Percentiles rank a stretch among this genome's conserved stretches.
phyloP scores from a whole-genome alignment of 345 rosid genomes.

The Aquilaria malaccensis region DNA sequence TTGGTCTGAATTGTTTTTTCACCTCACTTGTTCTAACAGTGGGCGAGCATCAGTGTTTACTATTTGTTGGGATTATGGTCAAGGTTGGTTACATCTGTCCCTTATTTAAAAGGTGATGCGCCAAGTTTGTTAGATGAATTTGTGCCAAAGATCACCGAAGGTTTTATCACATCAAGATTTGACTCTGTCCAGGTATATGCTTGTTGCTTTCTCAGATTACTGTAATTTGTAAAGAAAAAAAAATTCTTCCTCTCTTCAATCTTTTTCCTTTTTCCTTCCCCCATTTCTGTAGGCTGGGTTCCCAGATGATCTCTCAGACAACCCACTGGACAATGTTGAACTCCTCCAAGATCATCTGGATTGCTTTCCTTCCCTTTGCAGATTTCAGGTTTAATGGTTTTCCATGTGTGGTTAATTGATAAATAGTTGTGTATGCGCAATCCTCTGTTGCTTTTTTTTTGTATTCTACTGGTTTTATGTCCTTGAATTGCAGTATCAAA shows the following conservation, averaged over 20 bases:
- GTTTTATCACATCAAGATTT: slow-evolving; percentile 90
- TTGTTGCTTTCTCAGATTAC: slow-evolving; percentile 8
- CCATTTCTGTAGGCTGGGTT: slow-evolving; percentile 54
- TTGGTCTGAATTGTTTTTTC: slow-evolving; percentile 8
- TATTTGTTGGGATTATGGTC: slow-evolving; percentile 97
- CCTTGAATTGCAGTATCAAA: slow-evolving; percentile 67
- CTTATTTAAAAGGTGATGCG: slow-evolving; percentile 92
- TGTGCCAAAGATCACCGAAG: slow-evolving; percentile 97
- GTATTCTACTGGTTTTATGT: slow-evolving; percentile 4
- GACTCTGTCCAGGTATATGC: slow-evolving; percentile 80
- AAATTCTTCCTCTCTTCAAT: slow-evolving; percentile 5
- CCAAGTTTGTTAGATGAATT: slow-evolving; percentile 97
- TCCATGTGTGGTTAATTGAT: slow-evolving; percentile 2
- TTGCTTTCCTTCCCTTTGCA: slow-evolving; percentile 93
- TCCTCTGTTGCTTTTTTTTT: slow-evolving; percentile 8
- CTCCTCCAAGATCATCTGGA: slow-evolving; percentile 98
- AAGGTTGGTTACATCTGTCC: slow-evolving; percentile 89
- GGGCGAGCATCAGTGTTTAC: slow-evolving; percentile 99
- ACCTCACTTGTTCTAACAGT: slow-evolving; percentile 37
- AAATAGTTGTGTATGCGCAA: background rate
- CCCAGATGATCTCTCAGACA: slow-evolving; percentile 73
- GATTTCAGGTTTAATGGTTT: slow-evolving; percentile 74
- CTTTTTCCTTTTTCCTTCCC: no score
- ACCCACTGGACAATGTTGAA: slow-evolving; percentile 95
- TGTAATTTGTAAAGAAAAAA: background rate